A percentile compares a stretch with the other conserved stretches of the same genome.
phyloP scores from a whole-genome alignment of 257 asterid genomes.

The Osmanthus fragrans region DNA sequence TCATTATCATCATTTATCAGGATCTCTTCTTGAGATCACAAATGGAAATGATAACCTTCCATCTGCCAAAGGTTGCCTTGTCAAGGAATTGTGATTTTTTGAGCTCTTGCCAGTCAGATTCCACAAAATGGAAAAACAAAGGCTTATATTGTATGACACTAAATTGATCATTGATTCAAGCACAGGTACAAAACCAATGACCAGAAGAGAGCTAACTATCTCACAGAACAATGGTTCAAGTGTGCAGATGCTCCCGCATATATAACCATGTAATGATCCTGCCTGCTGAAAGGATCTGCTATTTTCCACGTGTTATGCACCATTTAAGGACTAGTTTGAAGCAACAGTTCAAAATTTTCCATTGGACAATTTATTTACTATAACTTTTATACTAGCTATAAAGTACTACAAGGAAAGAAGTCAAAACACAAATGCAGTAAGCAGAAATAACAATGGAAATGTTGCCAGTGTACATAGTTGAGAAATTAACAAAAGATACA shows the following conservation, averaged over 20 bases:
- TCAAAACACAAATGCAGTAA: not conserved
- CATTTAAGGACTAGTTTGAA: not conserved
- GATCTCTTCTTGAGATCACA: constrained; percentile 6
- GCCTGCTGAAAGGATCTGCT: not conserved
- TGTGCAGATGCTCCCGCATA: not conserved
- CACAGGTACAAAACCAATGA: not conserved
- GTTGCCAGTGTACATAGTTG: not conserved
- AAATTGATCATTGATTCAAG: constrained; percentile 6
- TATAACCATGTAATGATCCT: constrained; percentile 3
- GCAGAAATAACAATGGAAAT: constrained; percentile 16
- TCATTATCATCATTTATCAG: not conserved
- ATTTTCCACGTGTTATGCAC: not conserved
- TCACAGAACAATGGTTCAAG: not conserved
- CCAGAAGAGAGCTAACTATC: not conserved
- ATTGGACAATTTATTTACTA: constrained; percentile 8
- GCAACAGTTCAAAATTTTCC: constrained; percentile 9
- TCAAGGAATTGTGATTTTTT: not conserved
- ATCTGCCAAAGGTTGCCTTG: constrained; percentile 6
- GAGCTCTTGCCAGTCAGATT: not conserved
- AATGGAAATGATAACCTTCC: not conserved
- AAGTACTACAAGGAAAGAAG: constrained; percentile 1
- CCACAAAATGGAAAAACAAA: not conserved
- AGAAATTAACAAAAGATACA: constrained; percentile 1
- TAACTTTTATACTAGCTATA: not conserved
- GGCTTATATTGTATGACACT: not conserved